A percentile compares a stretch with the other conserved stretches of the same genome.
phyloP scores from a whole-genome alignment of 345 rosid species.

The Hypericum androsaemum region DNA sequence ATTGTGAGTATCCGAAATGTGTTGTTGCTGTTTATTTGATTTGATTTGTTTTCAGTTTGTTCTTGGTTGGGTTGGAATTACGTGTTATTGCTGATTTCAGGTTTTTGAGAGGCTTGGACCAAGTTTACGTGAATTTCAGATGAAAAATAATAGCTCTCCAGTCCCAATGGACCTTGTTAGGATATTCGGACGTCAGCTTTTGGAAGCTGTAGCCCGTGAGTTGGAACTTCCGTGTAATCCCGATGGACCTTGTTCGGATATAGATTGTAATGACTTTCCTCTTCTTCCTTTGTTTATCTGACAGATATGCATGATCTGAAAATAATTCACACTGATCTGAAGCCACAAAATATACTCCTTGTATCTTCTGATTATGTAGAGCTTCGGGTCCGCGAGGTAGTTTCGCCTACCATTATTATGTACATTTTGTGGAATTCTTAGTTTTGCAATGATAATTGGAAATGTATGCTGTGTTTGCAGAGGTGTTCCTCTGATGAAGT shows the following conservation, averaged over 20 bases:
- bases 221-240: slow-evolving; percentile 7
- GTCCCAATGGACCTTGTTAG: slow-evolving; percentile 24
- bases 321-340: slow-evolving; percentile 22
- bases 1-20: slow-evolving; percentile 42
- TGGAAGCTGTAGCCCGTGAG: slow-evolving; percentile 26
- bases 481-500: slow-evolving; percentile 15
- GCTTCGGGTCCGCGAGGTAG: slow-evolving; percentile 20
- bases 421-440: slow-evolving; percentile 7
- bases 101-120: slow-evolving; percentile 28
- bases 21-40: slow-evolving; percentile 8
- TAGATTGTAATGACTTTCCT: background rate
- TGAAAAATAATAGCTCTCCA: slow-evolving; percentile 24
- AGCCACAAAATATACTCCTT: slow-evolving; percentile 23
- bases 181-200: slow-evolving; percentile 27
- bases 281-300: background rate
- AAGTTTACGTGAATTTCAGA: slow-evolving; percentile 21
- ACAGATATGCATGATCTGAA: slow-evolving; percentile 27
- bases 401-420: slow-evolving; percentile 4
- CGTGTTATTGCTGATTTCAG: too few relatives aligned
- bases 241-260: slow-evolving; percentile 13
- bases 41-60: background rate
- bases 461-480: slow-evolving; percentile 16
- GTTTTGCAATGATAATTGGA: slow-evolving; percentile 3
- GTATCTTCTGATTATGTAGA: slow-evolving; percentile 18
- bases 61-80: background rate